Conservation (phyloP, 179 eudicot genomes). For the Silene noctiflora region DNA sequence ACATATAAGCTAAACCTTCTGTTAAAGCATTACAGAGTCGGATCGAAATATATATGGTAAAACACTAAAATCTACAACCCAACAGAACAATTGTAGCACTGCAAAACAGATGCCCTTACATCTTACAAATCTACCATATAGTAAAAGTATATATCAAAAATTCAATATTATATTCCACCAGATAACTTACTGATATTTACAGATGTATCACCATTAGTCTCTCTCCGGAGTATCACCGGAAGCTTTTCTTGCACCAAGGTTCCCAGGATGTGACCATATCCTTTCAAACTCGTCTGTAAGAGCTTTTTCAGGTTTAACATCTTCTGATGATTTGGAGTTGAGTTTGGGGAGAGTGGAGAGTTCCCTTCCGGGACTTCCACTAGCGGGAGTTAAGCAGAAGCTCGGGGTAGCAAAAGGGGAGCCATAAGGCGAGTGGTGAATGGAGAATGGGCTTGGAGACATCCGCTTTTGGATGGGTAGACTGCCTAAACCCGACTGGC, state of each 20-base stretch:
- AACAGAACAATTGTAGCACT: neutral
- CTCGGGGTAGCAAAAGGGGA: constrained; percentile 92
- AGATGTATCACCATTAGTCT: constrained; percentile 11
- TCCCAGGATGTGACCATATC: constrained; percentile 40
- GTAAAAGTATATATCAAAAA: neutral
- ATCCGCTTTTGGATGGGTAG: constrained; percentile 72
- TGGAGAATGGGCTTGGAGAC: constrained; percentile 91
- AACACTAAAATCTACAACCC: neutral
- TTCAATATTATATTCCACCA: neutral
- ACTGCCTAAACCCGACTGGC: constrained; percentile 67
- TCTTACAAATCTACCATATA: neutral
- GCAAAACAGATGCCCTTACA: too few relatives aligned
- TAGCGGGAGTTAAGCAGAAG: constrained; percentile 62
- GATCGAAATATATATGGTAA: neutral
- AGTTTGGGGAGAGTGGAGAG: constrained; percentile 38
- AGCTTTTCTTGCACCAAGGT: constrained; percentile 26
- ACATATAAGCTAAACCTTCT: neutral
- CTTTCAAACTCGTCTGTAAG: constrained; percentile 29
- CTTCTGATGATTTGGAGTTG: constrained; percentile 33
- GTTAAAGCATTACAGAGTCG: neutral
- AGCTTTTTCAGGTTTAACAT: constrained; percentile 24
- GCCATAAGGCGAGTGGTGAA: constrained; percentile 67
- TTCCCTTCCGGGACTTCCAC: constrained; percentile 55
- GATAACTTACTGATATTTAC: neutral
- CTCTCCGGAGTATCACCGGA: constrained; percentile 32